phyloP scores from a whole-genome alignment of 2,329 filamentous ascomycete genomes.

The Neonectria ditissima region DNA sequence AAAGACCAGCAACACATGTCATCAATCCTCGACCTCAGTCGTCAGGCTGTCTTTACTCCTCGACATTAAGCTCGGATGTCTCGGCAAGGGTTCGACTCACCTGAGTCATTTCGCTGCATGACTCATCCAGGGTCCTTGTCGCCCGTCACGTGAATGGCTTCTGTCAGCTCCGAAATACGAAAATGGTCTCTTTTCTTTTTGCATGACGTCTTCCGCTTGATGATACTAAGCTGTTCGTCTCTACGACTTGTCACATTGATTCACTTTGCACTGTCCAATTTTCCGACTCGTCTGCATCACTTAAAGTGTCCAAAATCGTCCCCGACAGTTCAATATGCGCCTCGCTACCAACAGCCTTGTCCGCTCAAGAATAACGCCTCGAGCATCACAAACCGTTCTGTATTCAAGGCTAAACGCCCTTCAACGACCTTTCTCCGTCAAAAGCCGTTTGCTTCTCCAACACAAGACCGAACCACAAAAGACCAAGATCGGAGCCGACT shows the following conservation, averaged over 20 bases:
- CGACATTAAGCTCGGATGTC: background rate
- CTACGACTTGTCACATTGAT: background rate
- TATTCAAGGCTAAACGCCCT: background rate
- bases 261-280: background rate
- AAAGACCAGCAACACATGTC: too few species aligned
- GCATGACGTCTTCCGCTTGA: background rate
- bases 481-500: background rate
- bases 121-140: background rate
- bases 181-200: background rate
- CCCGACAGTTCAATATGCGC: background rate
- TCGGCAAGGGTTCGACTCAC: background rate
- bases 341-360: background rate
- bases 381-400: background rate
- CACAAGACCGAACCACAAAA: background rate
- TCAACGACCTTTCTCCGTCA: background rate
- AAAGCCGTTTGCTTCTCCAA: background rate
- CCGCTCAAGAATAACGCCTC: background rate
- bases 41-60: background rate
- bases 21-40: background rate
- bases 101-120: background rate
- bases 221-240: background rate
- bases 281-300: background rate
- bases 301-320: background rate
- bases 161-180: background rate
- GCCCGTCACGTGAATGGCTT: background rate